Evolutionary conservation across 805 yeast species (phyloP).

Genomic region (Yamadazyma insecticola): DNA sequence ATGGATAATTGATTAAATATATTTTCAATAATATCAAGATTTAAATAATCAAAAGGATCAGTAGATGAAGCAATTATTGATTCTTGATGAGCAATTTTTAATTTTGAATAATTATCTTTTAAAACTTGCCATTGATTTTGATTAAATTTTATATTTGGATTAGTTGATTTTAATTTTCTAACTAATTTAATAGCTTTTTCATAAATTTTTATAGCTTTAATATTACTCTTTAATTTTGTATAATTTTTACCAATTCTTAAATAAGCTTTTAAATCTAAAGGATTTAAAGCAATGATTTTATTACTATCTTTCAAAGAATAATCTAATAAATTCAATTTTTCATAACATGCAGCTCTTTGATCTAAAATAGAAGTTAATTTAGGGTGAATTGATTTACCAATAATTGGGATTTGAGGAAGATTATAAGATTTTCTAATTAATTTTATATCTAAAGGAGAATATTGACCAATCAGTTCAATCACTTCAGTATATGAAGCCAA

Average conservation of each 20-base stretch:
- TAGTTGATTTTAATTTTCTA: constrained; percentile 23
- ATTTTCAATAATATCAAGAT: constrained; percentile 24
- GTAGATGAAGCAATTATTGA: too few relatives aligned
- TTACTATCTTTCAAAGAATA: constrained; percentile 37
- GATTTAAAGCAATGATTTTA: constrained; percentile 31
- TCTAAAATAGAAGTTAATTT: constrained; percentile 34
- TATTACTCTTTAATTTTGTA: constrained; percentile 15
- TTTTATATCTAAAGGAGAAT: constrained; percentile 12
- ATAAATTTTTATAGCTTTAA: constrained; percentile 32
- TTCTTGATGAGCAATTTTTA: too few relatives aligned
- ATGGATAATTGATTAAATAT: constrained; percentile 22
- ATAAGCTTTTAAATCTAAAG: constrained; percentile 47
- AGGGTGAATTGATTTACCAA: constrained; percentile 32
- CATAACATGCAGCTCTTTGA: constrained; percentile 47
- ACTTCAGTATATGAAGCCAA: constrained; percentile 22
- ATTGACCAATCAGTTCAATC: constrained; percentile 13
- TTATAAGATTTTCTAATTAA: constrained; percentile 18
- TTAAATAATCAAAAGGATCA: constrained; percentile 27
- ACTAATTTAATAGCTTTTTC: constrained; percentile 37
- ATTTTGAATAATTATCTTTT: constrained; percentile 16
- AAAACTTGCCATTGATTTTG: constrained; percentile 20
- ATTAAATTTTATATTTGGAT: constrained; percentile 13
- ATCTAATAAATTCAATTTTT: constrained; percentile 29
- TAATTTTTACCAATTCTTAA: constrained; percentile 39
- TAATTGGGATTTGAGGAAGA: constrained; percentile 19